These are phyloP conservation scores for Artomyces pyxidatus DNA, from an alignment of 768 basidiomycete species.

Conservation along the genomic window DNA sequence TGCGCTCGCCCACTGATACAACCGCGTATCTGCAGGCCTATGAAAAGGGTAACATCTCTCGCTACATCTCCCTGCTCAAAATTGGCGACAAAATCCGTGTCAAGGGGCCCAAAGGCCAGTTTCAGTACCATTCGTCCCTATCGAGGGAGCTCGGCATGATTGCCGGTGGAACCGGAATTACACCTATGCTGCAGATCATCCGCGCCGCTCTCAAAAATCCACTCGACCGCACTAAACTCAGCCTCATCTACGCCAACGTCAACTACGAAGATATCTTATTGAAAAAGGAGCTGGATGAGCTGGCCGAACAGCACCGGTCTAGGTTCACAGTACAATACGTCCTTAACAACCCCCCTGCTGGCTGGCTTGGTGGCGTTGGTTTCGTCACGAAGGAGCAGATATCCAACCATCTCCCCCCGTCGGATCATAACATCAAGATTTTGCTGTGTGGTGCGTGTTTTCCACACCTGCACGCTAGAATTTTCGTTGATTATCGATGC, in stretches of 20 bases:
- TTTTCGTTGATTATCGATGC: background rate
- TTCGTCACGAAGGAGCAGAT: slow-evolving; percentile 94
- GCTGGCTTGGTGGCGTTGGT: slow-evolving; percentile 85
- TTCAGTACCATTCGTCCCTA: slow-evolving; percentile 70
- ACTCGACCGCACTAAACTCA: slow-evolving; percentile 72
- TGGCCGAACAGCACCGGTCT: slow-evolving; percentile 50
- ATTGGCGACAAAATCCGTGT: slow-evolving; percentile 83
- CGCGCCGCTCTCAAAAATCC: slow-evolving; percentile 88
- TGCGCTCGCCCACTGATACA: background rate
- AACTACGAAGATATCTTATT: slow-evolving; percentile 88
- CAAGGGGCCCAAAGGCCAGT: slow-evolving; percentile 96
- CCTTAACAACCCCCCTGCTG: slow-evolving; percentile 86
- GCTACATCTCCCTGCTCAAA: slow-evolving; percentile 71
- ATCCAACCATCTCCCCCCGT: slow-evolving; percentile 65
- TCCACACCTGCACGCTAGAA: background rate
- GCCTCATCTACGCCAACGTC: slow-evolving; percentile 96
- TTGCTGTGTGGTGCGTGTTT: slow-evolving; percentile 67
- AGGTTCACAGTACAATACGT: slow-evolving; percentile 84
- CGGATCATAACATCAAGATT: slow-evolving; percentile 64
- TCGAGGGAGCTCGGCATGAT: slow-evolving; percentile 90
- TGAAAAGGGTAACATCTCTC: slow-evolving; percentile 95
- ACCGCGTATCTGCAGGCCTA: slow-evolving; percentile 54
- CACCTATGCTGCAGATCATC: slow-evolving; percentile 98
- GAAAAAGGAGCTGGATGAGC: slow-evolving; percentile 77
- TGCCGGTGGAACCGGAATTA: slow-evolving; percentile 96